These are phyloP conservation scores for Apiotrichum porosum DNA, from an alignment of 1,284 basidiomycete genomes.

Conservation along the genomic window DNA sequence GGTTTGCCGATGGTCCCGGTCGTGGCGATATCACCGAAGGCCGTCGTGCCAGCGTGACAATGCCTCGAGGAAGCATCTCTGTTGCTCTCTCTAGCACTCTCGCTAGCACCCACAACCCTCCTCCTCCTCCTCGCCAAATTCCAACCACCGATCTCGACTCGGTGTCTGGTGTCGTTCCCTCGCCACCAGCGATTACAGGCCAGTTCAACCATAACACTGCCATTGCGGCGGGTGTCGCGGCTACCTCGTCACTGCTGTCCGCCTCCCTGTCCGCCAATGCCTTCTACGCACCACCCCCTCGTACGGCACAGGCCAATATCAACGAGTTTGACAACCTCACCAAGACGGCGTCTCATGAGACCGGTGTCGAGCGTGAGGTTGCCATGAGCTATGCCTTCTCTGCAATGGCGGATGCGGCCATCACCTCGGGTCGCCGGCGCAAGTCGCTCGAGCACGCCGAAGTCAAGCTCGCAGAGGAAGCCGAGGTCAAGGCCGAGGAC, in stretches of 20 bases:
- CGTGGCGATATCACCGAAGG: slow-evolving; percentile 7
- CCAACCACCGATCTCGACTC: slow-evolving; percentile 3
- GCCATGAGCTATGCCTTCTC: slow-evolving; percentile 43
- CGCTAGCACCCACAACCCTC: not conserved
- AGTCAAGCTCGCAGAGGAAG: slow-evolving; percentile 10
- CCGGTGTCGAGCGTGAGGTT: slow-evolving; percentile 28
- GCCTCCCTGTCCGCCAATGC: slow-evolving; percentile 37
- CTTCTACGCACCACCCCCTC: slow-evolving; percentile 30
- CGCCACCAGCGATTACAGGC: not conserved
- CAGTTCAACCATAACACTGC: slow-evolving; percentile 12
- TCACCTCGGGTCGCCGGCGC: not conserved
- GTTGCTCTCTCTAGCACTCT: not conserved
- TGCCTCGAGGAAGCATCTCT: not conserved
- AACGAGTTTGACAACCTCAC: slow-evolving; percentile 24
- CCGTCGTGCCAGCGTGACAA: slow-evolving; percentile 5
- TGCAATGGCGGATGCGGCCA: slow-evolving; percentile 20
- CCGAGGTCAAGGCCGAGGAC: slow-evolving; percentile 17
- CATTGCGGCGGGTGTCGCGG: not conserved
- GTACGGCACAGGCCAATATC: slow-evolving; percentile 9
- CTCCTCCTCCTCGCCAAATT: not conserved
- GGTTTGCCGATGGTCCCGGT: slow-evolving; percentile 33
- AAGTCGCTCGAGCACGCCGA: slow-evolving; percentile 1
- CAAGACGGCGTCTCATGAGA: slow-evolving; percentile 21
- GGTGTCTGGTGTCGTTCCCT: slow-evolving; percentile 3
- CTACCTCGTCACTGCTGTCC: slow-evolving; percentile 26